Evolutionary conservation across 2,329 filamentous ascomycete genomes (phyloP).

Genomic region (Fusarium lyarnte): DNA sequence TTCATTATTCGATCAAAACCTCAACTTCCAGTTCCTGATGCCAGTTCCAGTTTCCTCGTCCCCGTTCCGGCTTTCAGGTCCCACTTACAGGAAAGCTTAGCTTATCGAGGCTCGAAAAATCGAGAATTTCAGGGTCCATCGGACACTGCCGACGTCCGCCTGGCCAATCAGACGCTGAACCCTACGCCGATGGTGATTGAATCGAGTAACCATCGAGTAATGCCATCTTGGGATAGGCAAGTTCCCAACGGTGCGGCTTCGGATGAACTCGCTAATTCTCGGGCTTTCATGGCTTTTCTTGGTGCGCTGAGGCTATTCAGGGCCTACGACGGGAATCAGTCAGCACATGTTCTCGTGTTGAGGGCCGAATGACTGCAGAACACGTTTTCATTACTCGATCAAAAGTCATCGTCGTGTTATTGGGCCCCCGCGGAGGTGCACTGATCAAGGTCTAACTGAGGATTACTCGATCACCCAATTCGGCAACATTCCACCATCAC

Average conservation of each 20-base stretch:
- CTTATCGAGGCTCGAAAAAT: conserved; percentile 1
- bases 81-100: conserved; percentile 31
- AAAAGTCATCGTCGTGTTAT: conserved; percentile 7
- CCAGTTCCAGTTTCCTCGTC: not conserved
- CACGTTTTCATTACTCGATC: conserved; percentile 30
- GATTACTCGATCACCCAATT: conserved; percentile 4
- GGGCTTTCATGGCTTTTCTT: not conserved
- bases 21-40: not conserved
- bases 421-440: conserved; percentile 14
- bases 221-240: conserved; percentile 8
- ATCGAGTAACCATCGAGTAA: conserved; percentile 61
- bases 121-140: conserved; percentile 31
- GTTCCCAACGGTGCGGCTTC: not conserved
- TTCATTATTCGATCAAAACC: conserved; percentile 33
- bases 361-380: conserved; percentile 10
- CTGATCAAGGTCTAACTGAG: not conserved
- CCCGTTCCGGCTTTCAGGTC: not conserved
- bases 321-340: not conserved
- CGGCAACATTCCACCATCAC: conserved; percentile 15
- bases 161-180: conserved; percentile 36
- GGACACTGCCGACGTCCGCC: conserved; percentile 40
- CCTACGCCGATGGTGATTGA: conserved; percentile 47
- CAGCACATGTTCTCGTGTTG: conserved; percentile 15
- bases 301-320: conserved; percentile 9
- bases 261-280: not conserved